A percentile compares a stretch with the other conserved stretches of the same genome.
These are phyloP conservation scores for Verticillium albo-atrum DNA, from an alignment of 2,329 filamentous ascomycete species.

Conservation along the genomic window DNA sequence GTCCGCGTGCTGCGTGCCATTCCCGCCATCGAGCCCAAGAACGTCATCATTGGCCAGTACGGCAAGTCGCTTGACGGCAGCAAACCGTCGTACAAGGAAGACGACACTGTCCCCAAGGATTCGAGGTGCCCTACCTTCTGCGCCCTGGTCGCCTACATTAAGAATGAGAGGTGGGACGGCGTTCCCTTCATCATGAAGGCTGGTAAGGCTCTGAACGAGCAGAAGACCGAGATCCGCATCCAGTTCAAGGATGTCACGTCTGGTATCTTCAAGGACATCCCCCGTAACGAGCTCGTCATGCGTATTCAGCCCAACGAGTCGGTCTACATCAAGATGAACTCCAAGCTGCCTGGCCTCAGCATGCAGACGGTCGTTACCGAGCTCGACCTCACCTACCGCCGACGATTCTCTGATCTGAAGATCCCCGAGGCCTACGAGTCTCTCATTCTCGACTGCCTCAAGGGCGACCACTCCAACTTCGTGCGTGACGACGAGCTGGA, in stretches of 20 bases:
- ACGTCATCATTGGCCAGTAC: slow-evolving; percentile 99
- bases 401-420: slow-evolving; percentile 98
- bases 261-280: slow-evolving; percentile 99
- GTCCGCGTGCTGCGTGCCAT: slow-evolving; percentile 93
- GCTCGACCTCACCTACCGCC: slow-evolving; percentile 94
- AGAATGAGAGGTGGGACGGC: slow-evolving; percentile 99
- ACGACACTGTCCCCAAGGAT: slow-evolving; percentile 95
- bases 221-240: slow-evolving; percentile 98
- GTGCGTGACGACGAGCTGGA: slow-evolving; percentile 95
- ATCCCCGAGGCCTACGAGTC: slow-evolving; percentile 99
- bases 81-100: slow-evolving; percentile 98
- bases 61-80: slow-evolving; percentile 91
- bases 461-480: slow-evolving; percentile 99
- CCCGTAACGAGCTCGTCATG: slow-evolving; percentile 97
- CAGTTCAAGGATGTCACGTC: slow-evolving; percentile 99
- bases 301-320: slow-evolving; percentile 99
- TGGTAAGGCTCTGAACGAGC: slow-evolving; percentile 96
- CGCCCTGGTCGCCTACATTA: slow-evolving; percentile 95
- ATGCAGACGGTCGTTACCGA: slow-evolving; percentile 99
- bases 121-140: slow-evolving; percentile 98
- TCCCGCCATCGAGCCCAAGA: slow-evolving; percentile 94
- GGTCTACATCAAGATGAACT: slow-evolving; percentile 99
- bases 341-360: slow-evolving; percentile 93
- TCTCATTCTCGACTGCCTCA: slow-evolving; percentile 92
- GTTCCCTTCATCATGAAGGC: slow-evolving; percentile 99